A percentile compares a stretch with the other conserved stretches of the same genome.
phyloP scores from a whole-genome alignment of 805 yeast genomes.

The Kurtzmaniella cleridarum region DNA sequence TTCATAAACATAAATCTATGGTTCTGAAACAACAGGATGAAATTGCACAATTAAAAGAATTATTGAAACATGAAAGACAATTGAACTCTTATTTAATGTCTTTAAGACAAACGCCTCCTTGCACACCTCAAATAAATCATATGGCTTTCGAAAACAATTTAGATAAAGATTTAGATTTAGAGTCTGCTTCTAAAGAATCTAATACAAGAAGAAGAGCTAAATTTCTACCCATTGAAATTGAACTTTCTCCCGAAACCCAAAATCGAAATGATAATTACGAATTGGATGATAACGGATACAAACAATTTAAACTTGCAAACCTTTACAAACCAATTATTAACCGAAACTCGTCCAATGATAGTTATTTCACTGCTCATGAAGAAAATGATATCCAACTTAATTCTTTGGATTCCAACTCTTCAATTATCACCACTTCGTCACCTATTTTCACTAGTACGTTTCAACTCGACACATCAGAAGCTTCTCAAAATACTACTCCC shows the following conservation, averaged over 20 bases:
- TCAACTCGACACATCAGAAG: no score
- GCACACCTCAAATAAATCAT: neutral
- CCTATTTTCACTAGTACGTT: no score
- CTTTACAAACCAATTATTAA: no score
- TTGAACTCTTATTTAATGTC: slow-evolving; percentile 7
- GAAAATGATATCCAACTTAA: no score
- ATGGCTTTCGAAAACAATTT: neutral
- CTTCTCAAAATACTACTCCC: no score
- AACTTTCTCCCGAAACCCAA: neutral
- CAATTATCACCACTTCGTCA: no score
- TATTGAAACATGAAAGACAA: slow-evolving; percentile 19
- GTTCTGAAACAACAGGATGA: slow-evolving; percentile 21
- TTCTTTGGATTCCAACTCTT: no score
- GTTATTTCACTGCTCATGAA: no score
- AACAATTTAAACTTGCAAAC: neutral
- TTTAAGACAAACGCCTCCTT: neutral
- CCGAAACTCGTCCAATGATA: no score
- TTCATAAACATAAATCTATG: slow-evolving; percentile 17
- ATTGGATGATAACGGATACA: neutral
- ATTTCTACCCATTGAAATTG: slow-evolving; percentile 9
- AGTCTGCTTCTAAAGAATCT: no score
- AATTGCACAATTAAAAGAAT: slow-evolving; percentile 16
- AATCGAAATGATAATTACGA: neutral
- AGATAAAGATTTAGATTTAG: neutral
- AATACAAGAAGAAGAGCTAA: slow-evolving; percentile 1